Evolutionary conservation across 1,284 basidiomycete species (phyloP).

Genomic region (Puccinia triticina): DNA sequence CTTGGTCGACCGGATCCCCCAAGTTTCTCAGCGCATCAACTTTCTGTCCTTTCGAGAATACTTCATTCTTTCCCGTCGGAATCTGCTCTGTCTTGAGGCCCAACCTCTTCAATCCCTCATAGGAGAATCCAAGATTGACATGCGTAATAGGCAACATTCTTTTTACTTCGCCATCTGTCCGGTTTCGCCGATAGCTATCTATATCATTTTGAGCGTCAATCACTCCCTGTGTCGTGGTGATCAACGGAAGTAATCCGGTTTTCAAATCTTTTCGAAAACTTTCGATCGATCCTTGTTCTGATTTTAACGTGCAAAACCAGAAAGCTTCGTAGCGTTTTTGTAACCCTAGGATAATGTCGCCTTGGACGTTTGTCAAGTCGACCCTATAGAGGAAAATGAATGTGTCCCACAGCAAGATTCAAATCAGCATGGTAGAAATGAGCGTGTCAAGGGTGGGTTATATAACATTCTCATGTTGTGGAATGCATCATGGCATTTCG

Average conservation of each 20-base stretch:
- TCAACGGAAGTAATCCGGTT: neutral
- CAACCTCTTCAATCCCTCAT: neutral
- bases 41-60: conserved; percentile 5
- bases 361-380: conserved; percentile 27
- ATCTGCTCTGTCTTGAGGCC: conserved; percentile 4
- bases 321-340: conserved; percentile 30
- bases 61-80: neutral
- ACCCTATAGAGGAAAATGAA: neutral
- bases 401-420: neutral
- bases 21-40: conserved; percentile 3
- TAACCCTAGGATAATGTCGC: conserved; percentile 30
- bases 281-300: neutral
- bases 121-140: conserved; percentile 5
- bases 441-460: no score
- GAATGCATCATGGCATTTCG: no score
- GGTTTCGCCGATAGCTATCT: neutral
- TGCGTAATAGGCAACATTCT: neutral
- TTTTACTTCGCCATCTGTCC: neutral
- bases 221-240: conserved; percentile 22
- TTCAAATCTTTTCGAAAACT: conserved; percentile 21
- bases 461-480: no score
- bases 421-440: no score
- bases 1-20: conserved; percentile 15
- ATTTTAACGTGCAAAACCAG: neutral
- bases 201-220: neutral